Base-by-base conservation (phyloP, 2,329 filamentous ascomycete species). In the Xylariaceae sp. region DNA sequence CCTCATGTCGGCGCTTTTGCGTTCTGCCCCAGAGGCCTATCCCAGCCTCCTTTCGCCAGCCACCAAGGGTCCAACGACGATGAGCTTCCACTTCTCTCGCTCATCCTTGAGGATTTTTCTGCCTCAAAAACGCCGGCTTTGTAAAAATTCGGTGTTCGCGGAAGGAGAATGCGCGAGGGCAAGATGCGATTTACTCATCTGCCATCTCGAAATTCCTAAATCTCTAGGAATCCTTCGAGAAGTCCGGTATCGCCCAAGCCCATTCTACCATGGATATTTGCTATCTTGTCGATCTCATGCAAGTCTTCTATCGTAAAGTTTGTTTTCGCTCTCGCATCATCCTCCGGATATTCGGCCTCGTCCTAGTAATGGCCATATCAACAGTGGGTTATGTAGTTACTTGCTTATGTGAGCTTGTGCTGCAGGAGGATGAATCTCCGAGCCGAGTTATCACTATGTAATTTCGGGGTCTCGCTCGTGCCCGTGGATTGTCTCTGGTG, bases 21-120 rank as follows among this genome's bases (percentile, higher is more conserved):
- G 43, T 39, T 20, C 42, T 39, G 50, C 30, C 35, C 39, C 37
- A 43, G 33, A 52, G 15, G 23, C 15, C 30, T n/a, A 41, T 40
- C 27, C 21, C 21, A 23, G 29, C 18, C 29, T 49, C n/a, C n/a
- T n/a, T n/a, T n/a, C 27, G 27, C 44, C 27, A 29, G 18, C 33
- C 37, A 41, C 37, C 20, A 36, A n/a, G 42, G 18, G 26, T 32
- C 23, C 39, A 10, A 15, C 27, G 23, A 33, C 43, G 33, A 6
- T 9, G n/a, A n/a, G n/a, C n/a, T n/a, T n/a, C n/a, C n/a, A n/a
- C 9, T 20, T 16, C 26, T 39, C 33, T 52, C 33, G 15, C 21
- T 36, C 53, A 52, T 55, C 53, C 53, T 53, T 35, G 33, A 51
- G 46, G 52, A 46, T 45, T 55, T 11, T 8, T 6, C 41, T 21